These are phyloP conservation scores for Tulasnella sp. DNA, from an alignment of 768 basidiomycete genomes.

Conservation along the genomic window DNA sequence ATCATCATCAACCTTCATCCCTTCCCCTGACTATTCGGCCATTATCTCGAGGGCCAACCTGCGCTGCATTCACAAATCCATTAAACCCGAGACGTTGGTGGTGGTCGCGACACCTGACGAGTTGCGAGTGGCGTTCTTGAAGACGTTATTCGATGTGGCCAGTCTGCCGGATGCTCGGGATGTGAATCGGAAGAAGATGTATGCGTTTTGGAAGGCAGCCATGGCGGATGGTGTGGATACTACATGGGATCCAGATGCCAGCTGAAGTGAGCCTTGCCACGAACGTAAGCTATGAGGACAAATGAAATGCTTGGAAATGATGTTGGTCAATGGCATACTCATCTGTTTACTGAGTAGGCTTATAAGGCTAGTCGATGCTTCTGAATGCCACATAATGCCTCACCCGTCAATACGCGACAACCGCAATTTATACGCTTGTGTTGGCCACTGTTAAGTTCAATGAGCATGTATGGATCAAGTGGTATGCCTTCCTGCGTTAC, in stretches of 20 bases:
- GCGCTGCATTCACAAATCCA: slow-evolving; percentile 28
- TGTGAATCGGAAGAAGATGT: slow-evolving; percentile 71
- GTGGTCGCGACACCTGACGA: slow-evolving; percentile 13
- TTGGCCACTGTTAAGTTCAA: too few relatives aligned
- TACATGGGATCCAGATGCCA: slow-evolving; percentile 26
- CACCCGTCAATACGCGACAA: too few relatives aligned
- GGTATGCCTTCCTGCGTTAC: too few relatives aligned
- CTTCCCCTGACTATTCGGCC: too few relatives aligned
- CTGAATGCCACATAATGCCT: too few relatives aligned
- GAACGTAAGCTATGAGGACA: background rate
- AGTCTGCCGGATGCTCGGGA: slow-evolving; percentile 64
- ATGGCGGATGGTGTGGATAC: slow-evolving; percentile 35
- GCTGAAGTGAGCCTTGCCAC: background rate
- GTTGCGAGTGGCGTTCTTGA: slow-evolving; percentile 48
- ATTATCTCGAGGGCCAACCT: slow-evolving; percentile 47
- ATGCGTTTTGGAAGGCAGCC: slow-evolving; percentile 60
- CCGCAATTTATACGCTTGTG: too few relatives aligned
- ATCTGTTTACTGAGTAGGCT: too few relatives aligned
- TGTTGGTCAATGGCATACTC: too few relatives aligned
- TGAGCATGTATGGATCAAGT: too few relatives aligned
- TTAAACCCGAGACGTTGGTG: too few relatives aligned
- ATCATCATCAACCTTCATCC: slow-evolving; percentile 25
- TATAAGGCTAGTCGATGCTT: too few relatives aligned
- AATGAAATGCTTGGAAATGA: too few relatives aligned
- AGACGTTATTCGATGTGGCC: slow-evolving; percentile 59